Conservation (phyloP, 2,329 filamentous ascomycete genomes). For the Botrytis medusae region DNA sequence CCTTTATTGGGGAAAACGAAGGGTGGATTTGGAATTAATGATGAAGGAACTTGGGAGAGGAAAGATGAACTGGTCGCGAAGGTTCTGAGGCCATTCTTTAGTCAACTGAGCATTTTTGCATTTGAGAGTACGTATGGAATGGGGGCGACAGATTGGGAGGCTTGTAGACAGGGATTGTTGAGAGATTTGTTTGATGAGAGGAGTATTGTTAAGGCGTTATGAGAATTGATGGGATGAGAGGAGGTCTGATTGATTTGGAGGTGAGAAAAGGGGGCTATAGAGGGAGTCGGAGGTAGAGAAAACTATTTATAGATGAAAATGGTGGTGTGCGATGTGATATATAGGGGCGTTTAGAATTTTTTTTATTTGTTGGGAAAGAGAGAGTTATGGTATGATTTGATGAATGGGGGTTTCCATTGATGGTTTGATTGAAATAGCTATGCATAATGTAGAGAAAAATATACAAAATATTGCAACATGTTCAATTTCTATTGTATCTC, state of each 20-base stretch:
- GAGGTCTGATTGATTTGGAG: neutral
- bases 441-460: neutral
- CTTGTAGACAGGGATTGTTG: slow-evolving; percentile 63
- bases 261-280: neutral
- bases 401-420: neutral
- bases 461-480: neutral
- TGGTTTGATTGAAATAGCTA: slow-evolving; percentile 3
- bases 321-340: neutral
- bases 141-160: slow-evolving; percentile 64
- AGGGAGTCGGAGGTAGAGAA: neutral
- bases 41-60: slow-evolving; percentile 57
- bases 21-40: slow-evolving; percentile 47
- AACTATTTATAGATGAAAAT: slow-evolving; percentile 3
- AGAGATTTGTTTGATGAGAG: slow-evolving; percentile 78
- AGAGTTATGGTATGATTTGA: slow-evolving; percentile 4
- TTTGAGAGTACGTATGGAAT: slow-evolving; percentile 94
- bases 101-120: slow-evolving; percentile 84
- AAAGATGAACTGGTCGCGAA: slow-evolving; percentile 71
- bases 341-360: neutral
- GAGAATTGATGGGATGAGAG: neutral
- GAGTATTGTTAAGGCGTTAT: slow-evolving; percentile 59
- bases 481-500: neutral
- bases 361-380: neutral
- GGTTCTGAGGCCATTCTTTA: slow-evolving; percentile 84
- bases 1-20: slow-evolving; percentile 43